Evolutionary conservation across 2,329 filamentous ascomycete genomes (phyloP).

Genomic region (Fusarium scirpi): DNA sequence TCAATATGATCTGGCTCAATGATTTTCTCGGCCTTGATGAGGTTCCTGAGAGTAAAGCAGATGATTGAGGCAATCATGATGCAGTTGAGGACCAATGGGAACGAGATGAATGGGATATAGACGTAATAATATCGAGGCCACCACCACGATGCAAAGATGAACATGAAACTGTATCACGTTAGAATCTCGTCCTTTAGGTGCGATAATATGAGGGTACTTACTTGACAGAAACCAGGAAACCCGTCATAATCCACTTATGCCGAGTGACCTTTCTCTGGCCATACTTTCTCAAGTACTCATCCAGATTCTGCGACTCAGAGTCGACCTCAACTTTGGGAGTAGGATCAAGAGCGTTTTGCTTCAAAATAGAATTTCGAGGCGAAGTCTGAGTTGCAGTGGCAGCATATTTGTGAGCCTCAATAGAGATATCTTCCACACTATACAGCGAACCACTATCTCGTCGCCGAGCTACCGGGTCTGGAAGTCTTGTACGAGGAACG

Average conservation of each 20-base stretch:
- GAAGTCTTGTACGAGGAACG: conserved; percentile 6
- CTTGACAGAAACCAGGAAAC: conserved; percentile 29
- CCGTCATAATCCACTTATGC: conserved; percentile 33
- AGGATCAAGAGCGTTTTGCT: not conserved
- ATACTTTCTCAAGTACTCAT: conserved; percentile 22
- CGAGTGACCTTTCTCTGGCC: conserved; percentile 27
- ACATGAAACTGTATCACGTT: conserved; percentile 32
- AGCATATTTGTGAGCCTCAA: not conserved
- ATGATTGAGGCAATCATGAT: conserved; percentile 44
- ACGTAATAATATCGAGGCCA: conserved; percentile 43
- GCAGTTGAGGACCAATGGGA: conserved; percentile 44
- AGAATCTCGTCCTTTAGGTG: not conserved
- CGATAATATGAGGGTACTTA: not conserved
- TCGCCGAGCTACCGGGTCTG: conserved; percentile 7
- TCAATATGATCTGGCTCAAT: conserved; percentile 46
- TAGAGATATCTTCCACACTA: conserved; percentile 3
- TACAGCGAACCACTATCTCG: conserved; percentile 13
- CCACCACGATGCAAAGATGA: conserved; percentile 45
- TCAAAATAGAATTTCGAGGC: conserved; percentile 4
- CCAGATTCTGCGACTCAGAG: conserved; percentile 28
- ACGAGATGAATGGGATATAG: conserved; percentile 45
- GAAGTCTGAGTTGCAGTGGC: conserved; percentile 21
- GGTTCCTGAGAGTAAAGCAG: conserved; percentile 32
- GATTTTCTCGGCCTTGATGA: conserved; percentile 24
- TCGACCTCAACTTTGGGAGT: conserved; percentile 18